Conservation (phyloP, 805 yeast genomes). For the Priceomyces haplophilus region DNA sequence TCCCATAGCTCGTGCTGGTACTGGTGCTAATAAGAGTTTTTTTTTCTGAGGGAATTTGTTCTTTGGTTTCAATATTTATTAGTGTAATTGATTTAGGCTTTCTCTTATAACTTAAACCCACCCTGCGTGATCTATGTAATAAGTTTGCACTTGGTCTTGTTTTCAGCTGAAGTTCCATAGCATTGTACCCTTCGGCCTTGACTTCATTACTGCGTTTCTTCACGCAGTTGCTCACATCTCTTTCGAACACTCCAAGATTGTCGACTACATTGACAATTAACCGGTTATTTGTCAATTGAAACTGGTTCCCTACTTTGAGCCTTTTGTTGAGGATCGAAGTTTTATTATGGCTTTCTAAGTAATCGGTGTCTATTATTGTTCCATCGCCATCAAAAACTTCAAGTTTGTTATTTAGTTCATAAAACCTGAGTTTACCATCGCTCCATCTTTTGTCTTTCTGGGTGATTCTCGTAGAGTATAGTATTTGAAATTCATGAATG, state of each 20-base stretch:
- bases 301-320: slow-evolving; percentile 19
- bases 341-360: slow-evolving; percentile 20
- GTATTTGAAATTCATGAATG: slow-evolving; percentile 45
- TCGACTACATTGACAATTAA: slow-evolving; percentile 30
- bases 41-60: too few species aligned
- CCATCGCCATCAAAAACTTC: slow-evolving; percentile 39
- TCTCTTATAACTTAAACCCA: neutral
- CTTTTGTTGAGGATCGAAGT: slow-evolving; percentile 16
- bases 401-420: slow-evolving; percentile 47
- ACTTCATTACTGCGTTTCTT: slow-evolving; percentile 2
- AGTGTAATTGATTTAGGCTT: too few species aligned
- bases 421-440: slow-evolving; percentile 47
- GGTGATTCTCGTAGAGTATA: slow-evolving; percentile 43
- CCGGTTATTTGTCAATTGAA: slow-evolving; percentile 23
- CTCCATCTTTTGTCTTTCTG: slow-evolving; percentile 52
- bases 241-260: slow-evolving; percentile 28
- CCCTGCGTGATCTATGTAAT: neutral
- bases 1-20: too few species aligned
- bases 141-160: neutral
- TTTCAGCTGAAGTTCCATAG: neutral
- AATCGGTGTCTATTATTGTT: slow-evolving; percentile 33
- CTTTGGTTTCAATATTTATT: too few species aligned
- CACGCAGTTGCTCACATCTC: slow-evolving; percentile 33
- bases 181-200: neutral
- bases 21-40: too few species aligned